Evolutionary conservation across 148 eudicot genomes (phyloP), one percentile per base, ranked within the genome.

Genomic region (Pharnaceum exiguum): DNA sequence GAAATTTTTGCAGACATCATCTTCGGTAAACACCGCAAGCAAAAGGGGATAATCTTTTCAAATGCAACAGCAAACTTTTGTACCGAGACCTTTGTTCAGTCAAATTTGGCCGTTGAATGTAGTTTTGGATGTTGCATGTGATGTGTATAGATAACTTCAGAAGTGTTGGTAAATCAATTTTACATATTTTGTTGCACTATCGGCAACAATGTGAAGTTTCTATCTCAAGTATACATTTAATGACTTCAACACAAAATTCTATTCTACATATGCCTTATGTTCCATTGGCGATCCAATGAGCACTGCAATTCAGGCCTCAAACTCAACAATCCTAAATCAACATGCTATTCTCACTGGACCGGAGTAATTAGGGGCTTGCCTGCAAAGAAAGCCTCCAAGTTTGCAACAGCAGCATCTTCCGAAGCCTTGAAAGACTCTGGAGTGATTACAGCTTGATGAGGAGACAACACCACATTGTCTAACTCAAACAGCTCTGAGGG

Each of bases 1-100:
- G n/a, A n/a, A n/a, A n/a, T 8, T 71, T 30, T 58, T 72, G 71
- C 82, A 89, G 96, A 89, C 96, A 89, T 72, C 96, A 89, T 70
- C 87, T 89, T 23, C 89, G 96, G 16, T 89, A 32, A 71, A 44
- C 23, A 15, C 27, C 1, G 10, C 46, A 18, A 49, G 29, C 22
- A 27, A 7, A 12, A 6, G 38, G 38, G 7, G 12, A 6, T 63
- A 15, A 43, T 57, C 24, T 48, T 10, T 27, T 22, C 51, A n/a
- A 7, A 5, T 1, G 16, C 51, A n/a, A n/a, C 50, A 40, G 57
- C 40, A 46, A 45, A 0, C 10, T 12, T n/a, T n/a, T n/a, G n/a
- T n/a, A n/a, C n/a, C n/a, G n/a, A n/a, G n/a, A n/a, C n/a, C n/a
- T n/a, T n/a, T n/a, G n/a, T n/a, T n/a, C n/a, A n/a, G n/a, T n/a